phyloP scores from a whole-genome alignment of 192 early-diverging fungal species.

The Coemansia sp. region DNA sequence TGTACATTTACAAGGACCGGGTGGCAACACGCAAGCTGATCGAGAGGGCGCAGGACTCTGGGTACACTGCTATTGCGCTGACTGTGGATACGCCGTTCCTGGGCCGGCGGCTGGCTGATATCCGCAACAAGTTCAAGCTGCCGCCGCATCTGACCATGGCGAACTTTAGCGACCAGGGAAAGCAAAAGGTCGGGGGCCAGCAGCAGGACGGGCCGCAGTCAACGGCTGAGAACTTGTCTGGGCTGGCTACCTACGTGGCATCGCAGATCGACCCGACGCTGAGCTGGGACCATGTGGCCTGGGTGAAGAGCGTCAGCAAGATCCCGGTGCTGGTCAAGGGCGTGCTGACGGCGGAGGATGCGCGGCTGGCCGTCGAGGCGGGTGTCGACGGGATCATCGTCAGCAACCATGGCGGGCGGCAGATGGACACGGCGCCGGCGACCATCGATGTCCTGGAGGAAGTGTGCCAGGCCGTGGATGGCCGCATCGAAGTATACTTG shows the following conservation, averaged over 20 bases:
- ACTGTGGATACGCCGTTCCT: slow-evolving; percentile 58
- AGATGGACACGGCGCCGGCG: slow-evolving; percentile 73
- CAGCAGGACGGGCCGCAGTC: not conserved
- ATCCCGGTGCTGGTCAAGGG: slow-evolving; percentile 91
- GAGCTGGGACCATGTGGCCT: slow-evolving; percentile 72
- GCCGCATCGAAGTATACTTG: slow-evolving; percentile 70
- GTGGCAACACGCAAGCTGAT: slow-evolving; percentile 57
- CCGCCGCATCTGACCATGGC: slow-evolving; percentile 60
- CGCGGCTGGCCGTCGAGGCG: slow-evolving; percentile 65
- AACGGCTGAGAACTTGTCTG: slow-evolving; percentile 24
- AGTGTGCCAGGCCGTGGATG: slow-evolving; percentile 60
- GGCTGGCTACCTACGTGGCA: slow-evolving; percentile 37
- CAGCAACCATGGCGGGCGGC: slow-evolving; percentile 95
- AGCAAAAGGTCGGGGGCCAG: slow-evolving; percentile 22
- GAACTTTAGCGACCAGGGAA: slow-evolving; percentile 49
- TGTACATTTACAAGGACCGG: slow-evolving; percentile 78
- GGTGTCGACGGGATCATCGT: slow-evolving; percentile 83
- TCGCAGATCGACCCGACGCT: slow-evolving; percentile 64
- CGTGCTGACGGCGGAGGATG: slow-evolving; percentile 84
- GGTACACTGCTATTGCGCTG: slow-evolving; percentile 59
- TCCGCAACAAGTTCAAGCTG: slow-evolving; percentile 53
- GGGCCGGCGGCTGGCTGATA: slow-evolving; percentile 53
- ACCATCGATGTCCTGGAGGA: slow-evolving; percentile 85
- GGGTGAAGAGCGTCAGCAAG: slow-evolving; percentile 72
- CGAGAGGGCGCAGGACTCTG: slow-evolving; percentile 62